Conservation (phyloP, 2,329 filamentous ascomycete species). For the Ophiostoma novo-ulmi region DNA sequence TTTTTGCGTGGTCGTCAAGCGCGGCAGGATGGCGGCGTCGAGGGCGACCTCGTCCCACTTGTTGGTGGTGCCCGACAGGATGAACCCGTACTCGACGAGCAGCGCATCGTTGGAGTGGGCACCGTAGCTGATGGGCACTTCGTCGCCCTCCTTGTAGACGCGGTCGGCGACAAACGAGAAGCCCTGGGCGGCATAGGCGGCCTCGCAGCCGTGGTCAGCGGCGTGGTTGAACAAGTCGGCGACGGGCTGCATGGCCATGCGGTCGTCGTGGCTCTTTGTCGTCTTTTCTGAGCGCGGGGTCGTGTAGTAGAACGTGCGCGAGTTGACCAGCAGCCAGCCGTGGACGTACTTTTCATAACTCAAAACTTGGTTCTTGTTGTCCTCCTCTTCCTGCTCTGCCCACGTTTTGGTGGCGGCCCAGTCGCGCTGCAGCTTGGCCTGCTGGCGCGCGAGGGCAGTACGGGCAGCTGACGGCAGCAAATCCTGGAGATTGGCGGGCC, state of each 20-base stretch:
- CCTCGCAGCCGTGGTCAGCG: constrained; percentile 45
- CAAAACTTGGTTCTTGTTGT: not conserved
- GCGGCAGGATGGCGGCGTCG: constrained; percentile 42
- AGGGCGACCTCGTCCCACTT: constrained; percentile 46
- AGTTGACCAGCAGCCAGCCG: constrained; percentile 56
- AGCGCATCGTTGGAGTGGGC: constrained; percentile 66
- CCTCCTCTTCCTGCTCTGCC: not conserved
- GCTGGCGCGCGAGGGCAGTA: constrained; percentile 51
- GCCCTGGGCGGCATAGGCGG: constrained; percentile 45
- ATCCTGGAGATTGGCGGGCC: constrained; percentile 43
- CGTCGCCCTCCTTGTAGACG: constrained; percentile 52
- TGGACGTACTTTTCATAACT: constrained; percentile 41
- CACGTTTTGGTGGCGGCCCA: constrained; percentile 31
- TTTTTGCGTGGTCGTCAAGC: constrained; percentile 17
- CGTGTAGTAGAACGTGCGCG: constrained; percentile 56
- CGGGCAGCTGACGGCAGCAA: constrained; percentile 44
- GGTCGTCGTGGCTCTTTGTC: constrained; percentile 46
- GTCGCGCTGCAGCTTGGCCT: constrained; percentile 39
- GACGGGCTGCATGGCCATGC: constrained; percentile 64
- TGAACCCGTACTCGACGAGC: constrained; percentile 61
- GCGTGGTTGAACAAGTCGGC: constrained; percentile 64
- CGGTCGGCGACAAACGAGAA: constrained; percentile 52
- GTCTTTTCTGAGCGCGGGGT: constrained; percentile 42
- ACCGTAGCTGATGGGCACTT: constrained; percentile 66
- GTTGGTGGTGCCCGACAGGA: constrained; percentile 42